Percentiles rank a stretch among this genome's conserved stretches.
Evolutionary conservation across 441 rosid species (phyloP).

Genomic region (Sinapis alba): DNA sequence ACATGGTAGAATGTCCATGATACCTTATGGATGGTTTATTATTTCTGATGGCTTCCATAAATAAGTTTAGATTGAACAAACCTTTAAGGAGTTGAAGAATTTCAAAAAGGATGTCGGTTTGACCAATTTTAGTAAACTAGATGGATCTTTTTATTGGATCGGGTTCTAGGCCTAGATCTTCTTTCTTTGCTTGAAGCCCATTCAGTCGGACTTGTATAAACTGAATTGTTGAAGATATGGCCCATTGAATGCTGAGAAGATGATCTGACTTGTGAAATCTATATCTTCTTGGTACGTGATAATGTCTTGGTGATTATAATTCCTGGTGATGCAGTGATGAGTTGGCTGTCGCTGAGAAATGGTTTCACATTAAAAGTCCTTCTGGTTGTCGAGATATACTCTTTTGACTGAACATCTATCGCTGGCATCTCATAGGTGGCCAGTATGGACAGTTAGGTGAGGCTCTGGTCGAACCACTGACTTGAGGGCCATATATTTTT

Average conservation of each 20-base stretch:
- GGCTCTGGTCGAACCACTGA: too few relatives aligned
- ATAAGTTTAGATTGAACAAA: neutral
- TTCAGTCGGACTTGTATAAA: neutral
- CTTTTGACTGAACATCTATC: too few relatives aligned
- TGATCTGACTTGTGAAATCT: neutral
- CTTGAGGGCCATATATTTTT: too few relatives aligned
- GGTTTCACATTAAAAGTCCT: too few relatives aligned
- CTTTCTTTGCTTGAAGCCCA: neutral
- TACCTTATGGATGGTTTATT: neutral
- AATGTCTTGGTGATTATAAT: too few relatives aligned
- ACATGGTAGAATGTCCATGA: neutral
- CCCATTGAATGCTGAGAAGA: neutral
- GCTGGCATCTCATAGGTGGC: too few relatives aligned
- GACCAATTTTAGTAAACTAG: neutral
- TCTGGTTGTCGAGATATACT: too few relatives aligned
- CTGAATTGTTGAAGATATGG: too few relatives aligned
- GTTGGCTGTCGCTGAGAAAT: too few relatives aligned
- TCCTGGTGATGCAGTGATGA: too few relatives aligned
- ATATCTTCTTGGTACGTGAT: neutral
- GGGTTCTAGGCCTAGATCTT: neutral
- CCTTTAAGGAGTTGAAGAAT: neutral
- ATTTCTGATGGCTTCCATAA: neutral
- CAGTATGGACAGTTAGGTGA: too few relatives aligned
- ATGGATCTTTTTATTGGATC: neutral
- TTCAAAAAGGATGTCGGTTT: neutral